A percentile compares a stretch with the other conserved stretches of the same genome.
Conservation (phyloP, 2,329 filamentous ascomycete genomes). For the Aspergillus ochraceus region DNA sequence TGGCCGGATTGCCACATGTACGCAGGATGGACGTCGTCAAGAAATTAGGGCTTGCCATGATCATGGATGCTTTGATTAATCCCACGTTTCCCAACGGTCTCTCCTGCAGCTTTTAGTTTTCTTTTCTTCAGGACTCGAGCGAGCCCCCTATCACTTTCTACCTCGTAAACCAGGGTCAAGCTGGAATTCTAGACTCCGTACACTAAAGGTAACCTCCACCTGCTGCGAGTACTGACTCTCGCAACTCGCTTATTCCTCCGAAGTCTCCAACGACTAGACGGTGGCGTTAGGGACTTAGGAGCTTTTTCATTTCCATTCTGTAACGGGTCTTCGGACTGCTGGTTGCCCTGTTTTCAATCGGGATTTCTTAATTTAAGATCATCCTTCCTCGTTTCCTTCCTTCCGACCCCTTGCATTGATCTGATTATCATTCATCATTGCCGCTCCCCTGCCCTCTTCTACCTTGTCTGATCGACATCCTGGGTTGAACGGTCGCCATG, state of each 20-base stretch:
- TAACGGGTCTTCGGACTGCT: neutral
- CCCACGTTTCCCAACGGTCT: too few species aligned
- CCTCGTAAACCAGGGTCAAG: too few species aligned
- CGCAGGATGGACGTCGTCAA: too few species aligned
- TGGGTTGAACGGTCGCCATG: neutral
- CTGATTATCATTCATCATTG: neutral
- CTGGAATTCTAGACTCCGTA: too few species aligned
- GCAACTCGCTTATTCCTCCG: neutral
- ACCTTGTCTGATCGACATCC: neutral
- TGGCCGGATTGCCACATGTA: too few species aligned
- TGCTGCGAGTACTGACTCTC: neutral
- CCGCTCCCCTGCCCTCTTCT: neutral
- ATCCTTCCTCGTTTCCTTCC: neutral
- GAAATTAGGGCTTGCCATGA: too few species aligned
- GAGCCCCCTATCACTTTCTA: too few species aligned
- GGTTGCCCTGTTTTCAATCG: neutral
- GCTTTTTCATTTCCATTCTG: neutral
- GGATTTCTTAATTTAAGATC: neutral
- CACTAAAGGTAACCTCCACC: too few species aligned
- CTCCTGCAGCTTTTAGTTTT: too few species aligned
- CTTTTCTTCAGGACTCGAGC: too few species aligned
- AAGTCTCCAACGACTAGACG: neutral
- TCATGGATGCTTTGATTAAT: too few species aligned
- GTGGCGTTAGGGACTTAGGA: neutral
- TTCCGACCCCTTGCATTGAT: neutral